Evolutionary conservation across 2,329 filamentous ascomycete species (phyloP).

Genomic region (Pseudogymnoascus sp.): DNA sequence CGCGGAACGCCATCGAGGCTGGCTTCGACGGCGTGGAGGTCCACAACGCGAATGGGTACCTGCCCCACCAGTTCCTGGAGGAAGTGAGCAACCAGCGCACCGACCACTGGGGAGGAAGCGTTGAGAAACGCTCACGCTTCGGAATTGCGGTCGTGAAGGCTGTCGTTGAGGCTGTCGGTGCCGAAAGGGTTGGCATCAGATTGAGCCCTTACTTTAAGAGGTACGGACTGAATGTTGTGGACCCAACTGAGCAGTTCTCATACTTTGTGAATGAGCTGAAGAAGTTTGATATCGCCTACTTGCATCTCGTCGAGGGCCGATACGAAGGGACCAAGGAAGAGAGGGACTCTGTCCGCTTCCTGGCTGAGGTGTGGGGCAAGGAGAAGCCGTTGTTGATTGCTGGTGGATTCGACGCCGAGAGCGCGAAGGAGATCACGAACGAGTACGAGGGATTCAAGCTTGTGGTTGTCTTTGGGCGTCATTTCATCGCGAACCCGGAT

Average conservation of each 20-base stretch:
- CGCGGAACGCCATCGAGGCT: slow-evolving; percentile 41
- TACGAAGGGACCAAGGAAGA: slow-evolving; percentile 35
- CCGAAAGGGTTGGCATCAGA: slow-evolving; percentile 45
- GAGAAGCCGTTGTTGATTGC: slow-evolving; percentile 41
- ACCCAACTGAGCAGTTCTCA: slow-evolving; percentile 37
- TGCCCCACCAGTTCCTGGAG: slow-evolving; percentile 49
- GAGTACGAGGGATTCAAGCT: slow-evolving; percentile 27
- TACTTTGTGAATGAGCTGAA: slow-evolving; percentile 35
- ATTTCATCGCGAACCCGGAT: slow-evolving; percentile 40
- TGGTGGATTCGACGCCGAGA: slow-evolving; percentile 36
- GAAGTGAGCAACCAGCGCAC: slow-evolving; percentile 45
- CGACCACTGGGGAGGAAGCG: slow-evolving; percentile 41
- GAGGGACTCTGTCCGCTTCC: slow-evolving; percentile 25
- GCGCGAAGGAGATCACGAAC: slow-evolving; percentile 30
- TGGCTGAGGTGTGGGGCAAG: slow-evolving; percentile 37
- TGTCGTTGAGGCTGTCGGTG: slow-evolving; percentile 40
- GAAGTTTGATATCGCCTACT: slow-evolving; percentile 37
- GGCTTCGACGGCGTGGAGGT: slow-evolving; percentile 46
- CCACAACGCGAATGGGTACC: slow-evolving; percentile 39
- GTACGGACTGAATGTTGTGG: slow-evolving; percentile 39
- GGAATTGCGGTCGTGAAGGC: slow-evolving; percentile 45
- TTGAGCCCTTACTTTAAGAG: slow-evolving; percentile 56
- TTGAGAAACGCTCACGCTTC: slow-evolving; percentile 42
- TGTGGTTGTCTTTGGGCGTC: slow-evolving; percentile 35
- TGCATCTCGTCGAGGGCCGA: slow-evolving; percentile 46